A percentile compares a stretch with the other conserved stretches of the same genome.
Conservation (phyloP, 1,284 basidiomycete species). For the Irpex sp. region DNA sequence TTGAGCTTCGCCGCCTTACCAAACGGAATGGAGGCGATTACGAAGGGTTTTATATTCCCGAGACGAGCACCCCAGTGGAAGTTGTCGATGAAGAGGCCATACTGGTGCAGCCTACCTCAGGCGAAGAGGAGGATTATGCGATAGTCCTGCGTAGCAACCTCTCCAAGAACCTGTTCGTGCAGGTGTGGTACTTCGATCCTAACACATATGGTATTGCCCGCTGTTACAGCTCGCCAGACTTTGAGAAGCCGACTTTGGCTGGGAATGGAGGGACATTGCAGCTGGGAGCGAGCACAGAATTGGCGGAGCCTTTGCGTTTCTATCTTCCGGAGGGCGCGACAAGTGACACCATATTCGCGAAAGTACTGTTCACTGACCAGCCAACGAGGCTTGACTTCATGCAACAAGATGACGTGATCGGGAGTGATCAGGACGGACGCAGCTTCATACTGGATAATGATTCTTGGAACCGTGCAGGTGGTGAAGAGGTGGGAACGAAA, state of each 20-base stretch:
- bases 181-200: conserved; percentile 13
- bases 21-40: not conserved
- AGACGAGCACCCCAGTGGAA: not conserved
- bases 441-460: conserved; percentile 1
- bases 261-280: conserved; percentile 7
- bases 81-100: conserved; percentile 9
- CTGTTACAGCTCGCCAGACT: conserved; percentile 9
- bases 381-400: conserved; percentile 6
- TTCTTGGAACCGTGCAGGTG: not conserved
- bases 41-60: not conserved
- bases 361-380: conserved; percentile 9
- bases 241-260: conserved; percentile 5
- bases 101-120: not conserved
- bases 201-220: conserved; percentile 9
- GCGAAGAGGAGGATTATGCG: conserved; percentile 6
- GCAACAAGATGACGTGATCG: conserved; percentile 6
- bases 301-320: conserved; percentile 2
- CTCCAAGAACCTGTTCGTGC: conserved; percentile 1
- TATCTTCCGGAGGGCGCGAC: conserved; percentile 5
- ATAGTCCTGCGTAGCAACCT: conserved; percentile 8
- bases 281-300: conserved; percentile 11
- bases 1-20: conserved; percentile 5
- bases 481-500: not conserved
- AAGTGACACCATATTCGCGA: conserved; percentile 12
- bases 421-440: conserved; percentile 3